Evolutionary conservation across 495 filamentous ascomycete genomes (phyloP).

Genomic region (Bathelium albidoporum): DNA sequence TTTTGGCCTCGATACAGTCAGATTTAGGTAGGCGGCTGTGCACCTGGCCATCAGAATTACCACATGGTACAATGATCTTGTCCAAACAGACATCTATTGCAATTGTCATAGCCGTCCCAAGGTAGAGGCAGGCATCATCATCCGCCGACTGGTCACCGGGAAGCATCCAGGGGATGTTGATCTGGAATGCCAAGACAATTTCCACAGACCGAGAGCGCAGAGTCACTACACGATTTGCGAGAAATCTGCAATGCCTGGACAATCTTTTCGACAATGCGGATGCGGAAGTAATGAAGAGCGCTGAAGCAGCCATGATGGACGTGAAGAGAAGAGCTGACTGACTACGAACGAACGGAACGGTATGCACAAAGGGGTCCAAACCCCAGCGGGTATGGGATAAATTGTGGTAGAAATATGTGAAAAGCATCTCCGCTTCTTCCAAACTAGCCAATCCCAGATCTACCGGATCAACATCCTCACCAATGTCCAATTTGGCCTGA

Average conservation of each 20-base stretch:
- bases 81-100: conserved; percentile 59
- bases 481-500: conserved; percentile 49
- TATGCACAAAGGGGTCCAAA: conserved; percentile 56
- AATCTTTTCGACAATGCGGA: conserved; percentile 53
- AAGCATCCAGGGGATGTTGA: conserved; percentile 69
- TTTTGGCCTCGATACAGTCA: conserved; percentile 55
- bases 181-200: conserved; percentile 64
- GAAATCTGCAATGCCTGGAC: conserved; percentile 50
- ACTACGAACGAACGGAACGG: conserved; percentile 49
- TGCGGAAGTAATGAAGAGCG: conserved; percentile 53
- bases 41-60: conserved; percentile 40
- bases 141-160: conserved; percentile 56
- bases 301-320: conserved; percentile 53
- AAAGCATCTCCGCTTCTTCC: conserved; percentile 52
- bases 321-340: conserved; percentile 63
- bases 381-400: conserved; percentile 68
- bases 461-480: conserved; percentile 55
- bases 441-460: conserved; percentile 53
- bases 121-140: conserved; percentile 62
- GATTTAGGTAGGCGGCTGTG: conserved; percentile 43
- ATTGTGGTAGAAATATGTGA: conserved; percentile 57
- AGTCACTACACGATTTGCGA: conserved; percentile 49
- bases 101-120: conserved; percentile 57
- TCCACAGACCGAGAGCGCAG: conserved; percentile 56
- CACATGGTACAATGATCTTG: conserved; percentile 52